Percentiles rank a stretch among this genome's conserved stretches.
phyloP scores from a whole-genome alignment of 2,329 filamentous ascomycete species.

The Trichoderma atrobrunneum region DNA sequence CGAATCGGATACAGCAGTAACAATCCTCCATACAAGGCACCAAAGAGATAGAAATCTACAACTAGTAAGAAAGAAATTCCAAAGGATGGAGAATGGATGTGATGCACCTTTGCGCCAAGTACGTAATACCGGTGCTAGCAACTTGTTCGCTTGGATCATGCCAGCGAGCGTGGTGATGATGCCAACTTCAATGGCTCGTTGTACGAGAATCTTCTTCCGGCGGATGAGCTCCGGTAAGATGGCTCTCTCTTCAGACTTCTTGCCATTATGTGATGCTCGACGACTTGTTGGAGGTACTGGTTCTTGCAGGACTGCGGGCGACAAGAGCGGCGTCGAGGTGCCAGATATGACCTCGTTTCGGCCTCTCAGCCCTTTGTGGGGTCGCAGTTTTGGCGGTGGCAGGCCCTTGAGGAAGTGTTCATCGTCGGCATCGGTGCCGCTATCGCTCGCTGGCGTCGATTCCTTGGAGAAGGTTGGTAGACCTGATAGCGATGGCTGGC shows the following conservation, averaged over 20 bases:
- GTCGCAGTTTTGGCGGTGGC: conserved; percentile 70
- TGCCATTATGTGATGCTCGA: conserved; percentile 21
- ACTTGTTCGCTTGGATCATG: conserved; percentile 47
- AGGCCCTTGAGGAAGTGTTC: conserved; percentile 84
- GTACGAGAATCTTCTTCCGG: conserved; percentile 49
- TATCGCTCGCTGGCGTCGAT: conserved; percentile 71
- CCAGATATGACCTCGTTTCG: conserved; percentile 54
- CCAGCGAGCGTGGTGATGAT: conserved; percentile 50
- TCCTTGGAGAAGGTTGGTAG: conserved; percentile 43
- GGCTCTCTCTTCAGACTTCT: conserved; percentile 23
- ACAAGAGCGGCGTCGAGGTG: conserved; percentile 53
- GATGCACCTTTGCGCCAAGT: conserved; percentile 50
- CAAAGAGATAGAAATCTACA: conserved; percentile 44
- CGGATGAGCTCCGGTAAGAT: conserved; percentile 32
- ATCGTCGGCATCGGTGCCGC: conserved; percentile 92
- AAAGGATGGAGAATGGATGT: background rate
- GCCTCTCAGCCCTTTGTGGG: conserved; percentile 75
- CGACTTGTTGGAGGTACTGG: conserved; percentile 25
- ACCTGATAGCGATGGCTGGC: conserved; percentile 25
- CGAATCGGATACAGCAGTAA: conserved; percentile 58
- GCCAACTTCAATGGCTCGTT: conserved; percentile 51
- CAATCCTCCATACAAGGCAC: conserved; percentile 39
- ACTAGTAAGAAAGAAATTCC: background rate
- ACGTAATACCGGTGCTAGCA: conserved; percentile 45
- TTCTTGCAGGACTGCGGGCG: conserved; percentile 48